Conservation (phyloP, 2,329 filamentous ascomycete genomes). For the Zalaria obscura region DNA sequence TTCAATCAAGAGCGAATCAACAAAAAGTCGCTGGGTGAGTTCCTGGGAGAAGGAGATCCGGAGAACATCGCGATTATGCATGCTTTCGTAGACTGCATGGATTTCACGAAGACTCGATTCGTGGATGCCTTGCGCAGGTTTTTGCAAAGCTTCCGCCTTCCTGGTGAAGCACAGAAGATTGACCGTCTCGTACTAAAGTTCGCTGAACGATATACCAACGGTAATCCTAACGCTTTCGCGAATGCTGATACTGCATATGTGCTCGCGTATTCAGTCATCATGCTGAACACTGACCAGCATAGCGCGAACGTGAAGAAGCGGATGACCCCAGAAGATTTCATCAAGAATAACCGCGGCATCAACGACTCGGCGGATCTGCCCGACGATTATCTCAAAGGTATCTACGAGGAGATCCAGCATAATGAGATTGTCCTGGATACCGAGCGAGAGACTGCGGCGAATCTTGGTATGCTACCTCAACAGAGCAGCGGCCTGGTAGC, state of each 20-base stretch:
- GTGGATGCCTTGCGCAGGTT: conserved; percentile 86
- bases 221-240: conserved; percentile 93
- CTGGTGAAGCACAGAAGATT: conserved; percentile 95
- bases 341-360: conserved; percentile 97
- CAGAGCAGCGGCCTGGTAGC: conserved; percentile 59
- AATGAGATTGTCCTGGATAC: conserved; percentile 94
- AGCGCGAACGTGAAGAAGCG: conserved; percentile 73
- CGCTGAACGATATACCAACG: conserved; percentile 84
- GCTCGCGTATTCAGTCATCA: conserved; percentile 86
- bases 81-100: conserved; percentile 89
- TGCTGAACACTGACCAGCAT: conserved; percentile 93
- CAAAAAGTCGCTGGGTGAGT: conserved; percentile 88
- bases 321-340: conserved; percentile 96
- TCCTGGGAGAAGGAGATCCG: conserved; percentile 80
- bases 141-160: conserved; percentile 84
- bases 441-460: conserved; percentile 78
- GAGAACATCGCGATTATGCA: conserved; percentile 97
- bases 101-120: conserved; percentile 81
- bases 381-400: conserved; percentile 75
- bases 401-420: conserved; percentile 80
- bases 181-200: conserved; percentile 99
- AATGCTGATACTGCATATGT: conserved; percentile 98
- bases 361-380: conserved; percentile 92
- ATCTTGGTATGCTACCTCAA: conserved; percentile 50
- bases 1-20: conserved; percentile 70